These are phyloP conservation scores for Colletotrichum phormii DNA, from an alignment of 2,329 filamentous ascomycete species.

Conservation along the genomic window DNA sequence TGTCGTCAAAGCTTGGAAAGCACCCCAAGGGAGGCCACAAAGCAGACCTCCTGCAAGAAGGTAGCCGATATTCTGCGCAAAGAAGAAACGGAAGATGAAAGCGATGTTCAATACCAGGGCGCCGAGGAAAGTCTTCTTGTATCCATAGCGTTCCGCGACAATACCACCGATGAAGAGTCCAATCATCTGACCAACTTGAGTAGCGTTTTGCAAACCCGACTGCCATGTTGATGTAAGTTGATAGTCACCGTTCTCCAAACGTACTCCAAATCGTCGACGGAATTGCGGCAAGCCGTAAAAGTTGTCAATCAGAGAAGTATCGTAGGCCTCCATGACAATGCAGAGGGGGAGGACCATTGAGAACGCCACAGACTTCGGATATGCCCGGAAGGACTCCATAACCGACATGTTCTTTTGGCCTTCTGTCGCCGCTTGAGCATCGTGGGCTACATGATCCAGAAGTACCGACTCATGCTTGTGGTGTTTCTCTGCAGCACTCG, in stretches of 20 bases:
- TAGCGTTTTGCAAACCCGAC: neutral
- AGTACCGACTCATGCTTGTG: neutral
- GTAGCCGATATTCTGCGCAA: neutral
- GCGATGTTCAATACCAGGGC: constrained; percentile 39
- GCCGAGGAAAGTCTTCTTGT: too few species aligned
- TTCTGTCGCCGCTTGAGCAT: constrained; percentile 7
- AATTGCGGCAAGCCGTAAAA: too few species aligned
- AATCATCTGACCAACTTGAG: neutral
- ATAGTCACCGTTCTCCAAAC: neutral
- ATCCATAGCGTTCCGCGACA: constrained; percentile 55
- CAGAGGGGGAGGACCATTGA: too few species aligned
- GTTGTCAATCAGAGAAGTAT: too few species aligned
- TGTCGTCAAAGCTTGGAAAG: neutral
- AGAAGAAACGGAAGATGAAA: constrained; percentile 43
- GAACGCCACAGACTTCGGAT: too few species aligned
- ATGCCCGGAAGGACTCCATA: too few species aligned
- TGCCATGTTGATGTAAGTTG: neutral
- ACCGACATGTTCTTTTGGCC: neutral
- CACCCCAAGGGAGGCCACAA: neutral
- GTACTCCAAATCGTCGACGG: too few species aligned
- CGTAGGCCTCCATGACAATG: too few species aligned
- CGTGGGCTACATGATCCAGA: neutral
- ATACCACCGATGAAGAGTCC: constrained; percentile 36
- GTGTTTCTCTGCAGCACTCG: too few species aligned
- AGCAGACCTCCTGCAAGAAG: neutral